Percentiles rank a stretch among this genome's conserved stretches.
Conservation (phyloP, 2,329 filamentous ascomycete species). For the Paraconiothyrium brasiliense region DNA sequence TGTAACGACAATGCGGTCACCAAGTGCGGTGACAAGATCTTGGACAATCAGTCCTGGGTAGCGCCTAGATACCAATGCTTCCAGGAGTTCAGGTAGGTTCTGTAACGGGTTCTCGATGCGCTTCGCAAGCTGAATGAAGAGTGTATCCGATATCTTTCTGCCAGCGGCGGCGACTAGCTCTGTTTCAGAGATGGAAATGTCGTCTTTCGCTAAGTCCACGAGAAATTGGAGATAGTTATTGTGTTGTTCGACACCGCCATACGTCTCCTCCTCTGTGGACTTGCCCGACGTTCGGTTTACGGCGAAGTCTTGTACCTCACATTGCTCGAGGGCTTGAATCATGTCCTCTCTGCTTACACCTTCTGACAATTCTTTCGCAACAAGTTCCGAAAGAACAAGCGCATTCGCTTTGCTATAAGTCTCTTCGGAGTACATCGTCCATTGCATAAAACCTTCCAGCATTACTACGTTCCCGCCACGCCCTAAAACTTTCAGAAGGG, state of each 20-base stretch:
- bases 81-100: not conserved
- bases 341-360: conserved; percentile 3
- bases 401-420: no score
- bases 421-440: no score
- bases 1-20: not conserved
- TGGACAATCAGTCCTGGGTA: not conserved
- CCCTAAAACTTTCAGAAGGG: not conserved
- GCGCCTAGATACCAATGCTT: not conserved
- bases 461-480: not conserved
- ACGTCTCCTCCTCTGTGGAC: not conserved
- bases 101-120: not conserved
- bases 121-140: not conserved
- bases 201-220: not conserved
- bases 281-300: not conserved
- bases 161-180: not conserved
- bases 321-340: not conserved
- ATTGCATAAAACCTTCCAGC: not conserved
- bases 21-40: not conserved
- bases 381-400: not conserved
- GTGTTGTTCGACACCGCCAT: not conserved
- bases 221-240: conserved; percentile 3
- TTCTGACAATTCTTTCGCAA: conserved; percentile 3
- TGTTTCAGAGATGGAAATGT: not conserved
- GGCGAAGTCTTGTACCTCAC: not conserved
- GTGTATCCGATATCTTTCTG: not conserved